phyloP scores from a whole-genome alignment of 1,139 yeast species.

The Suhomyces taliae region DNA sequence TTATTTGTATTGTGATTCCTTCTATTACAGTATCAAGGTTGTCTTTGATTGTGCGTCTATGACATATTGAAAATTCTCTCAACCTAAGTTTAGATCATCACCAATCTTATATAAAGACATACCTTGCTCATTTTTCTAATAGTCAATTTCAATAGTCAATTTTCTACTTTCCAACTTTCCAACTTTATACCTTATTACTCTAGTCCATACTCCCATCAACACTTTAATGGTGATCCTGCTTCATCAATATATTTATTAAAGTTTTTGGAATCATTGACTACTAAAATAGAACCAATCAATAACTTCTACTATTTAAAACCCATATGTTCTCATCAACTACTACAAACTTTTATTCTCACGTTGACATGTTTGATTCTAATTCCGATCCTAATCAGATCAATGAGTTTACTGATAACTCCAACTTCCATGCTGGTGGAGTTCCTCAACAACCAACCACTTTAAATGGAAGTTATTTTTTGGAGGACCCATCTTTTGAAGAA shows the following conservation, averaged over 20 bases:
- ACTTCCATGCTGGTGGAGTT: constrained; percentile 1
- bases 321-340: constrained; percentile 11
- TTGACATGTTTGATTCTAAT: constrained; percentile 24
- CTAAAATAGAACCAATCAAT: too few relatives aligned
- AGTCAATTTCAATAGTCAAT: not conserved
- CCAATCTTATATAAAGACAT: constrained; percentile 4
- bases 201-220: too few relatives aligned
- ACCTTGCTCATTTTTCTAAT: not conserved
- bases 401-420: constrained; percentile 13
- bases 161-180: not conserved
- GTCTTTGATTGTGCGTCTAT: constrained; percentile 5
- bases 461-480: constrained; percentile 6
- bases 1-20: constrained; percentile 6
- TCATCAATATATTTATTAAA: too few relatives aligned
- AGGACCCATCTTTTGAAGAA: constrained; percentile 10
- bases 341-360: constrained; percentile 13
- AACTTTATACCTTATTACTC: too few relatives aligned
- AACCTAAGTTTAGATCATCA: constrained; percentile 4
- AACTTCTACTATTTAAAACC: not conserved
- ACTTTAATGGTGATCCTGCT: too few relatives aligned
- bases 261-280: too few relatives aligned
- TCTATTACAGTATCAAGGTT: constrained; percentile 4
- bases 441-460: constrained; percentile 1
- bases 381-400: constrained; percentile 18
- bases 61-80: constrained; percentile 6